Percentiles rank a stretch among this genome's conserved stretches.
phyloP scores from a whole-genome alignment of 1,284 basidiomycete species.

The Mycocalia duriaeana region DNA sequence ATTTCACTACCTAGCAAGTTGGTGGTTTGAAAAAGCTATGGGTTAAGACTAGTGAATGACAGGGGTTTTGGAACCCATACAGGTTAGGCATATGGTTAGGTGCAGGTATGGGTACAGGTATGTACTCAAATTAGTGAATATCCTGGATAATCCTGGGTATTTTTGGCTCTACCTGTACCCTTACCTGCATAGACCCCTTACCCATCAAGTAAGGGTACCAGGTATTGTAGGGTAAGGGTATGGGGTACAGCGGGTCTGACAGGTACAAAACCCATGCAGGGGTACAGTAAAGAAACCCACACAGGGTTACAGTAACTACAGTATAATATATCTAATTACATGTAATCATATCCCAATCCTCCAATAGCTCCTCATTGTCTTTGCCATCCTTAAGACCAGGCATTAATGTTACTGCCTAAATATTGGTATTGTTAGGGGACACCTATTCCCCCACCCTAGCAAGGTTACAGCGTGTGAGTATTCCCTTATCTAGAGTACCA shows the following conservation, averaged over 20 bases:
- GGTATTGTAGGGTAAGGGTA: neutral
- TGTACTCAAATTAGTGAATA: conserved; percentile 1
- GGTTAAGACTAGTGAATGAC: no score
- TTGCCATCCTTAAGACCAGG: neutral
- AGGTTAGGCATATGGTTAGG: no score
- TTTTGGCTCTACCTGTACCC: neutral
- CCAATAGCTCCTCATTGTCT: neutral
- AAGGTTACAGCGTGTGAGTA: no score
- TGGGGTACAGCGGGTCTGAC: neutral
- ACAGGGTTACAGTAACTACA: no score
- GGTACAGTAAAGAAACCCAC: no score
- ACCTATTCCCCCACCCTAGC: no score
- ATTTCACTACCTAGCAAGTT: no score
- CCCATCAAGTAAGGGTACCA: neutral
- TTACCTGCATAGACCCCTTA: neutral
- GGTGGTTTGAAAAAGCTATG: no score
- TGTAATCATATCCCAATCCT: conserved; percentile 2
- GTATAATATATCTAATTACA: neutral
- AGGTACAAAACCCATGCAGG: neutral
- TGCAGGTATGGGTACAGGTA: no score
- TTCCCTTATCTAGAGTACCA: no score
- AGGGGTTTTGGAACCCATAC: no score
- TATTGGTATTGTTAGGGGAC: no score
- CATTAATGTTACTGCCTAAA: neutral
- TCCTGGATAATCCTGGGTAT: conserved; percentile 1